A percentile compares a stretch with the other conserved stretches of the same genome.
Evolutionary conservation across 2,329 filamentous ascomycete genomes (phyloP).

Genomic region (Ilyonectria robusta): DNA sequence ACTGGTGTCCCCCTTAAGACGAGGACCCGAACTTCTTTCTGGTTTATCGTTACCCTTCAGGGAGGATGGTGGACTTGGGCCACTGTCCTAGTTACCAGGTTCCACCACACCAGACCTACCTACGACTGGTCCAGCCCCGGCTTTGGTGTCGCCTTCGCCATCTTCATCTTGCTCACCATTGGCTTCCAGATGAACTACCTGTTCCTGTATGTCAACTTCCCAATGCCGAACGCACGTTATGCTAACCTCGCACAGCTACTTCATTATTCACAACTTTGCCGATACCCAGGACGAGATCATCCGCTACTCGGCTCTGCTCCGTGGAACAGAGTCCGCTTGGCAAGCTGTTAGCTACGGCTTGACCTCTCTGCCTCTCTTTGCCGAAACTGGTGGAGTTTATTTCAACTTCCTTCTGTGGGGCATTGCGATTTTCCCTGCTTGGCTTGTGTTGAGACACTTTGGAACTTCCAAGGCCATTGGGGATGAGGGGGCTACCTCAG

Average conservation of each 20-base stretch:
- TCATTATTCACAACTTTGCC: slow-evolving; percentile 77
- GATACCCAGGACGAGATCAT: slow-evolving; percentile 74
- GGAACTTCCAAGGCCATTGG: slow-evolving; percentile 25
- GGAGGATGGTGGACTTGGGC: slow-evolving; percentile 82
- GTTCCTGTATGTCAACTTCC: slow-evolving; percentile 66
- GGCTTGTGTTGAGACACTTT: slow-evolving; percentile 72
- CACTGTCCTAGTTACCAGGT: slow-evolving; percentile 75
- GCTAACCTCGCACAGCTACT: slow-evolving; percentile 65
- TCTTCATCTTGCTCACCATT: slow-evolving; percentile 77
- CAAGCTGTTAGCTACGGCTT: slow-evolving; percentile 82
- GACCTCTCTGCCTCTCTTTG: slow-evolving; percentile 73
- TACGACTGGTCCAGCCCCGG: slow-evolving; percentile 76
- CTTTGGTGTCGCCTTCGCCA: slow-evolving; percentile 76
- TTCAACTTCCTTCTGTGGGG: slow-evolving; percentile 80
- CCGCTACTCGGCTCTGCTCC: slow-evolving; percentile 75
- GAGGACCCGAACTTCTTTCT: slow-evolving; percentile 70
- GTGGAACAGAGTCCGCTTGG: slow-evolving; percentile 80
- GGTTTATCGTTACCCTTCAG: slow-evolving; percentile 68
- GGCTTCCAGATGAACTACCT: slow-evolving; percentile 83
- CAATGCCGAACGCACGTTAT: rapidly evolving
- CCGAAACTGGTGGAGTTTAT: slow-evolving; percentile 76
- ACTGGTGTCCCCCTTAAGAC: slow-evolving; percentile 66
- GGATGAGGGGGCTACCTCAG: slow-evolving; percentile 12
- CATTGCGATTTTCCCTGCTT: slow-evolving; percentile 74
- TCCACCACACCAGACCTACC: slow-evolving; percentile 67